These are phyloP conservation scores for Tausonia pullulans DNA, from an alignment of 1,284 basidiomycete genomes.

Conservation along the genomic window DNA sequence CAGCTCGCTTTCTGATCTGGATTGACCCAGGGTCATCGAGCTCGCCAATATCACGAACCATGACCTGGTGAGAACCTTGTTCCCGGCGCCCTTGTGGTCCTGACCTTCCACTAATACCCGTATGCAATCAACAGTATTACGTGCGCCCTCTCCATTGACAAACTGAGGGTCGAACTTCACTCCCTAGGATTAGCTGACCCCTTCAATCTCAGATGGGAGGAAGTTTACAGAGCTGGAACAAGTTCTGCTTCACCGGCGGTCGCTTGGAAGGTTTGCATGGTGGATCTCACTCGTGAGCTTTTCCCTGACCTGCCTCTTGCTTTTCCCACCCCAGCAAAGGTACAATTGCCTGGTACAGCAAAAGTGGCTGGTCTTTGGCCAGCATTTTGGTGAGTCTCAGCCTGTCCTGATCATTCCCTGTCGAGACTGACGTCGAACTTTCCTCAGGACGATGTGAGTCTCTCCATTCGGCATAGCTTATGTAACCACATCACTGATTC, in stretches of 20 bases:
- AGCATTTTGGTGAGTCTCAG: conserved; percentile 31
- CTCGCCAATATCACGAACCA: not conserved
- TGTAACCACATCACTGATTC: too few relatives aligned
- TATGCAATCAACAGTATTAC: conserved; percentile 61
- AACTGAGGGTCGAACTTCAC: conserved; percentile 39
- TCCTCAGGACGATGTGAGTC: conserved; percentile 62
- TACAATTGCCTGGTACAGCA: conserved; percentile 67
- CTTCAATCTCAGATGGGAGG: not conserved
- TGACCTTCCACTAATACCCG: conserved; percentile 55
- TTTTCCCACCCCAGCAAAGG: conserved; percentile 46
- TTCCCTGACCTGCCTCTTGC: conserved; percentile 64
- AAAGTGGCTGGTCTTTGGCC: conserved; percentile 55
- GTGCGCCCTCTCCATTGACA: conserved; percentile 25
- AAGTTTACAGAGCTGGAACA: conserved; percentile 61
- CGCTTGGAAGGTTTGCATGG: conserved; percentile 38
- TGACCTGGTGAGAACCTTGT: not conserved
- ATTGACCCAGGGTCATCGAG: not conserved
- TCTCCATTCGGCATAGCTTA: conserved; percentile 51
- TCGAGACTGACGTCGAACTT: too few relatives aligned
- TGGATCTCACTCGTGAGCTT: too few relatives aligned
- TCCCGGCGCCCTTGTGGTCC: conserved; percentile 45
- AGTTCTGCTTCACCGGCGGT: conserved; percentile 89
- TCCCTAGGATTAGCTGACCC: conserved; percentile 27
- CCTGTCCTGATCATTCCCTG: too few relatives aligned
- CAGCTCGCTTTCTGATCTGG: not conserved